These are phyloP conservation scores for Exserohilum turcica DNA, from an alignment of 2,329 filamentous ascomycete genomes.

Conservation along the genomic window DNA sequence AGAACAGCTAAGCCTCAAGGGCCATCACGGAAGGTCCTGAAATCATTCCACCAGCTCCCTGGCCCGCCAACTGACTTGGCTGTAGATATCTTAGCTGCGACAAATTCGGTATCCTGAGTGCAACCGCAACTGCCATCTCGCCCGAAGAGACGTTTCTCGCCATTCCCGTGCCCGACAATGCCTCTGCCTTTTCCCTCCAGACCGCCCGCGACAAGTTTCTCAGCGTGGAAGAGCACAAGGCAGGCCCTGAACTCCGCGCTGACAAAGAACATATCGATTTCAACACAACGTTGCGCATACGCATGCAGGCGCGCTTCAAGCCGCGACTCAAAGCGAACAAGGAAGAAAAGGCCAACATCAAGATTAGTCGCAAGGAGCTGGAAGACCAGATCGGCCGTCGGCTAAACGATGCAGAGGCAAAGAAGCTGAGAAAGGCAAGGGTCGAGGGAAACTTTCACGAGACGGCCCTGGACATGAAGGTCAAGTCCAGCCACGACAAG, in stretches of 20 bases:
- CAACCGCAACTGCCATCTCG: slow-evolving; percentile 79
- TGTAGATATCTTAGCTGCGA: slow-evolving; percentile 82
- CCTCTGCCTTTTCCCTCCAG: slow-evolving; percentile 75
- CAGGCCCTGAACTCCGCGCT: slow-evolving; percentile 70
- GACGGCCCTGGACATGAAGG: slow-evolving; percentile 80
- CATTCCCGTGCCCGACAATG: slow-evolving; percentile 66
- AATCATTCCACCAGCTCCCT: neutral
- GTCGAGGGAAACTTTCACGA: slow-evolving; percentile 91
- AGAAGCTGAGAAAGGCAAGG: slow-evolving; percentile 78
- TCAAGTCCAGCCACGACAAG: slow-evolving; percentile 75
- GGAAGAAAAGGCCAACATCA: slow-evolving; percentile 81
- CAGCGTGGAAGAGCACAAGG: slow-evolving; percentile 55
- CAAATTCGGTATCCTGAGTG: slow-evolving; percentile 77
- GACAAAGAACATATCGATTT: slow-evolving; percentile 72
- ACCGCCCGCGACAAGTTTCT: slow-evolving; percentile 75
- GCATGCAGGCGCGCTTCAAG: slow-evolving; percentile 96
- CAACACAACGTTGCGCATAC: slow-evolving; percentile 75
- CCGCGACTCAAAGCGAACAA: slow-evolving; percentile 77
- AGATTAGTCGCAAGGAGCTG: slow-evolving; percentile 83
- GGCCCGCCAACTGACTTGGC: no score
- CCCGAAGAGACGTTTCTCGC: slow-evolving; percentile 79
- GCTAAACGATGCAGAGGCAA: slow-evolving; percentile 85
- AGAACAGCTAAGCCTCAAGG: slow-evolving; percentile 83
- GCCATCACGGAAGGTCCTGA: slow-evolving; percentile 77
- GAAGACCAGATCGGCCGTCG: slow-evolving; percentile 78